These are phyloP conservation scores for Phytophthora sp. DNA, from an alignment of 352 stramenopile genomes.

Conservation along the genomic window DNA sequence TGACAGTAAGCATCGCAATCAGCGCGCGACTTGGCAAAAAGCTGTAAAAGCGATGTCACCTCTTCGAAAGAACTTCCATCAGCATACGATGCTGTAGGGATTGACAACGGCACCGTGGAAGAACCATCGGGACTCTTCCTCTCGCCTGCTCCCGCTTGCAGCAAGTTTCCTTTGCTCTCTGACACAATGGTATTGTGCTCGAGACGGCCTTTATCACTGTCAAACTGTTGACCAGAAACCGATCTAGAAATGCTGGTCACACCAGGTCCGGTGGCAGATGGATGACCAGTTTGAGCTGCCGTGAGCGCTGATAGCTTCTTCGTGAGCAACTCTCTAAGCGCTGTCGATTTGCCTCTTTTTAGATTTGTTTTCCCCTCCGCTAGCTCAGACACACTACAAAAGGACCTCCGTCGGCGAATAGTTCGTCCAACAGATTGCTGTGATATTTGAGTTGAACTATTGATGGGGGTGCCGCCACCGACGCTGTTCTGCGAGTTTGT, in stretches of 20 bases:
- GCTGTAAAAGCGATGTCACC: constrained; percentile 59
- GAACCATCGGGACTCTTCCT: constrained; percentile 17
- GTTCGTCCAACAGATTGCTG: constrained; percentile 33
- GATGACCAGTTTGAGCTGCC: constrained; percentile 21
- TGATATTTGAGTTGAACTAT: constrained; percentile 25
- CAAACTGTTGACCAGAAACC: constrained; percentile 32
- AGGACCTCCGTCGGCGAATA: constrained; percentile 74
- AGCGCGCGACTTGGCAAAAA: constrained; percentile 67
- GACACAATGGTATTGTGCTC: constrained; percentile 10
- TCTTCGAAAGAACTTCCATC: constrained; percentile 46
- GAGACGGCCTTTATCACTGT: constrained; percentile 21
- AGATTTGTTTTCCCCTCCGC: constrained; percentile 28
- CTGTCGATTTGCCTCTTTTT: constrained; percentile 50
- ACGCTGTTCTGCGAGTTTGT: constrained; percentile 32
- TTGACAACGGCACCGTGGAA: constrained; percentile 1
- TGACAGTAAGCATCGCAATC: constrained; percentile 83
- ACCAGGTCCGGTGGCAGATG: constrained; percentile 2
- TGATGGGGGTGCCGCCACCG: constrained; percentile 24
- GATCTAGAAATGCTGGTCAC: constrained; percentile 24
- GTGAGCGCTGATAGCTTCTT: constrained; percentile 50
- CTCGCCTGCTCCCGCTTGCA: constrained; percentile 14
- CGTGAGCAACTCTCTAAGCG: constrained; percentile 62
- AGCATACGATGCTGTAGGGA: background rate
- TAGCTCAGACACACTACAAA: constrained; percentile 75
- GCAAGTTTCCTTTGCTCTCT: constrained; percentile 20